Evolutionary conservation across 768 basidiomycete genomes (phyloP).

Genomic region (Rhodosporidiobolus odoratus): DNA sequence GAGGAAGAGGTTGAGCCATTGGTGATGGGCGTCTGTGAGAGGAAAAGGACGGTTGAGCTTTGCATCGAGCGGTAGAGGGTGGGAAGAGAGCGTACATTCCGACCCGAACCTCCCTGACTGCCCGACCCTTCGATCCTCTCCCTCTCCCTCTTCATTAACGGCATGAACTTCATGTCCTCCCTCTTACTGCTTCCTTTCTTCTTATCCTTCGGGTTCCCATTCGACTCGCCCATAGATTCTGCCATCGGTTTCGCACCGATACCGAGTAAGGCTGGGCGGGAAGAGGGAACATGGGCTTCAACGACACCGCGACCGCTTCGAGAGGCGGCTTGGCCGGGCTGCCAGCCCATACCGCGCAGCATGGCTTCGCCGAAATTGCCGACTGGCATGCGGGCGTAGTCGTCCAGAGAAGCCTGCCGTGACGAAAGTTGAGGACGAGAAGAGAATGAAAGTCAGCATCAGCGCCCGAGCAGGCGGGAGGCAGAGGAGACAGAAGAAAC

Average conservation of each 20-base stretch:
- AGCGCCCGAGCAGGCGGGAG: background rate
- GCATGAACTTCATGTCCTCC: slow-evolving; percentile 73
- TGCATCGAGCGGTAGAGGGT: background rate
- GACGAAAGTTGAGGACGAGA: background rate
- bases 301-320: slow-evolving; percentile 58
- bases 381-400: slow-evolving; percentile 85
- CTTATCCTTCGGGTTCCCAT: slow-evolving; percentile 42
- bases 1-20: slow-evolving; percentile 50
- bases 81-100: slow-evolving; percentile 5
- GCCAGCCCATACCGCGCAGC: slow-evolving; percentile 95
- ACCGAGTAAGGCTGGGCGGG: slow-evolving; percentile 79
- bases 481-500: too few species aligned
- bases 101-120: background rate
- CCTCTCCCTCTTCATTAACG: slow-evolving; percentile 67
- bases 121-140: slow-evolving; percentile 9
- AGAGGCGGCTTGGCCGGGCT: slow-evolving; percentile 68
- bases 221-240: slow-evolving; percentile 57
- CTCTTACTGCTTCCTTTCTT: slow-evolving; percentile 48
- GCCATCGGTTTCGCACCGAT: slow-evolving; percentile 86
- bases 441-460: background rate
- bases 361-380: slow-evolving; percentile 89
- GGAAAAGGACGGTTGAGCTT: slow-evolving; percentile 41
- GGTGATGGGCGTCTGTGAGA: slow-evolving; percentile 47
- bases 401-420: slow-evolving; percentile 60
- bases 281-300: slow-evolving; percentile 75